phyloP scores from a whole-genome alignment of 78 protist genomes.

The Diacronema lutheri region DNA sequence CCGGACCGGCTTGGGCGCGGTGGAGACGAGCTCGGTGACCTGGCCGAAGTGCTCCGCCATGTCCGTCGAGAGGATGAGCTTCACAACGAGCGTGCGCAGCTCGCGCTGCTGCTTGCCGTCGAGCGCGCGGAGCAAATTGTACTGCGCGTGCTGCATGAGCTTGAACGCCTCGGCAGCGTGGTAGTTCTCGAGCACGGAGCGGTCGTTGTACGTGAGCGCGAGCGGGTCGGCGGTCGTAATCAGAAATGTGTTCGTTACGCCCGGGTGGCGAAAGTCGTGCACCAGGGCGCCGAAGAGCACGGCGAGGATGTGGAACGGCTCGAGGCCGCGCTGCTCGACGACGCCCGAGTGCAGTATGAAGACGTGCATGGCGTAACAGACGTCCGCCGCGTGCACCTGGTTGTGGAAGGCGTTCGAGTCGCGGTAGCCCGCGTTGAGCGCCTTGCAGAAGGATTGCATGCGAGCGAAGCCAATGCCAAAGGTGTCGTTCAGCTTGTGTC shows the following conservation, averaged over 20 bases:
- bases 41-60: neutral
- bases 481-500: no score
- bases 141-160: neutral
- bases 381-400: neutral
- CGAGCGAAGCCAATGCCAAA: no score
- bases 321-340: neutral
- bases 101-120: neutral
- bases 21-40: neutral
- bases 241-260: neutral
- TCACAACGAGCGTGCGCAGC: neutral
- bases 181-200: conserved; percentile 1
- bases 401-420: conserved; percentile 6
- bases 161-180: neutral
- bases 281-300: neutral
- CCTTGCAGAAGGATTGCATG: no score
- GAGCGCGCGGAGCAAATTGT: neutral
- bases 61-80: conserved; percentile 5
- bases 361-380: neutral
- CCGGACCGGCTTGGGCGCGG: no score
- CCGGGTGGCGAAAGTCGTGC: conserved; percentile 18
- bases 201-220: conserved; percentile 23
- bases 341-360: neutral
- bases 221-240: neutral
- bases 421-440: neutral
- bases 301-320: neutral